Evolutionary conservation across 2,329 filamentous ascomycete species (phyloP).

Genomic region (Akanthomyces dipterigenus): DNA sequence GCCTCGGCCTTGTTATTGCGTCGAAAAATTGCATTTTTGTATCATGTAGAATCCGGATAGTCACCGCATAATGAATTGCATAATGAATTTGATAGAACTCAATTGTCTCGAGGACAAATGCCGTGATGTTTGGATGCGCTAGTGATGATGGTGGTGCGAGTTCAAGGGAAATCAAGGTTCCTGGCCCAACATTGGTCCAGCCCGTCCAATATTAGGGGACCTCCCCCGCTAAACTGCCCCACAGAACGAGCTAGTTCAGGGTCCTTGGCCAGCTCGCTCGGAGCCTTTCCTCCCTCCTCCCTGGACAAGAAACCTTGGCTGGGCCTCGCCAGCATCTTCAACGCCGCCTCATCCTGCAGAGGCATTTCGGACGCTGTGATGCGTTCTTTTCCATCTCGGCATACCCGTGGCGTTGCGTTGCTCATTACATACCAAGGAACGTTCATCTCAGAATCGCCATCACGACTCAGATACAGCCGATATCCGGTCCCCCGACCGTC

Average conservation of each 20-base stretch:
- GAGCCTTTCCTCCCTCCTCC: slow-evolving; percentile 1
- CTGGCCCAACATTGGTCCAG: not conserved
- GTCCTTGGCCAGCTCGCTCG: not conserved
- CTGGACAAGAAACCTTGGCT: not conserved
- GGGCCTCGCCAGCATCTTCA: not conserved
- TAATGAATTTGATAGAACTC: too few relatives aligned
- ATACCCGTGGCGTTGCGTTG: not conserved
- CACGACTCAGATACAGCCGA: not conserved
- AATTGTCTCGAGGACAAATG: not conserved
- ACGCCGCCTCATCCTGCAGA: not conserved
- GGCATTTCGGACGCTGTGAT: not conserved
- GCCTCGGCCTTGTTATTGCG: not conserved
- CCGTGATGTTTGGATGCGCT: not conserved
- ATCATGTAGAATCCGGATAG: not conserved
- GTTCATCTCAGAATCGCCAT: not conserved
- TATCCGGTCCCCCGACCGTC: not conserved
- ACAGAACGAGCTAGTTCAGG: not conserved
- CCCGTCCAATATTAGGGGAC: not conserved
- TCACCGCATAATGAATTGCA: not conserved
- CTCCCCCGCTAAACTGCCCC: not conserved
- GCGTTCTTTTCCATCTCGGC: not conserved
- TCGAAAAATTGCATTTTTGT: not conserved
- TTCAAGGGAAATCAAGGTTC: not conserved
- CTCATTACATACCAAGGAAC: not conserved
- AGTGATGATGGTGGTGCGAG: not conserved